Evolutionary conservation across 305 asterid genomes (phyloP).

Genomic region (Withania somnifera): DNA sequence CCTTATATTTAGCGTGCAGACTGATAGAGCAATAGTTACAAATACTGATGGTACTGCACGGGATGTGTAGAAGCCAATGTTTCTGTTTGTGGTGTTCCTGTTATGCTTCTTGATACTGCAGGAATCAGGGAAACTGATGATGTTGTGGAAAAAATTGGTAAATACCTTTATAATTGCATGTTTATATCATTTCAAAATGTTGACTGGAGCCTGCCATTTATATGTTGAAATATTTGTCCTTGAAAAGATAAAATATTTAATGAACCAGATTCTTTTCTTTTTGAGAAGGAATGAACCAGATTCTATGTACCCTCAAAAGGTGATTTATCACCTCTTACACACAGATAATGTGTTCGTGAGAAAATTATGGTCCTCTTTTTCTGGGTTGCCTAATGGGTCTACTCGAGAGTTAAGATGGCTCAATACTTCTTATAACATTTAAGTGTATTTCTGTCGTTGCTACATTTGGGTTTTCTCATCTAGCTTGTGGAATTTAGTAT

Average conservation of each 20-base stretch:
- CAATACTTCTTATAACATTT: not conserved
- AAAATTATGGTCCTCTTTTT: not conserved
- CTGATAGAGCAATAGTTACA: conserved; percentile 95
- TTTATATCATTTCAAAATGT: not conserved
- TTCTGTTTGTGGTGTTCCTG: conserved; percentile 65
- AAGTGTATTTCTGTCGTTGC: not conserved
- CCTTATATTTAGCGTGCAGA: conserved; percentile 67
- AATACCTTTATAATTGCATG: not conserved
- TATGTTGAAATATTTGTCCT: not conserved
- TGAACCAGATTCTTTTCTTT: not conserved
- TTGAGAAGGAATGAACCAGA: not conserved
- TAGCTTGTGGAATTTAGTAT: not conserved
- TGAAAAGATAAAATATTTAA: not conserved
- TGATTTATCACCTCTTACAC: not conserved
- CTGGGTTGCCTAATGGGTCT: not conserved
- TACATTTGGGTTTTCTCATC: not conserved
- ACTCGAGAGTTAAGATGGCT: not conserved
- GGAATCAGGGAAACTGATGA: conserved; percentile 90
- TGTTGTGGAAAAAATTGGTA: conserved; percentile 82
- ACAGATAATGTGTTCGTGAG: not conserved
- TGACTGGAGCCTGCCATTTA: not conserved
- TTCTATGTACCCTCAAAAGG: not conserved
- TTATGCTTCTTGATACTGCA: conserved; percentile 92
- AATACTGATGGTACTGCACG: conserved; percentile 91
- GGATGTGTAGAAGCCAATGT: conserved; percentile 85